Percentiles rank a stretch among this genome's conserved stretches.
Conservation (phyloP, 2,329 filamentous ascomycete genomes). For the Coleophoma eucalyptorum region DNA sequence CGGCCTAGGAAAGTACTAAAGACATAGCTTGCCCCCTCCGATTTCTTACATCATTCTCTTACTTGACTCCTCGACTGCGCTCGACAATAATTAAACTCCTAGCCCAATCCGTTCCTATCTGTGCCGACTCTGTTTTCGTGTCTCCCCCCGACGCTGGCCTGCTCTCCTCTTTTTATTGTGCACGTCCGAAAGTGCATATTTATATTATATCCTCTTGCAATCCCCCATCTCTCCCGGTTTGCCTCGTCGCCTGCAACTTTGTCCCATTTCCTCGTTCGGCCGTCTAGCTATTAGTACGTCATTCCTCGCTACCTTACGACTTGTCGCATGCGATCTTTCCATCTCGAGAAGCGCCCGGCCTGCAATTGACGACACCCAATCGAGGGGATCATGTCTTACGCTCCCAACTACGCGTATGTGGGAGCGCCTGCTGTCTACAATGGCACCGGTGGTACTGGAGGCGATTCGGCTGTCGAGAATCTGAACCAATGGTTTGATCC, state of each 20-base stretch:
- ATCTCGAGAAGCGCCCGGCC: background rate
- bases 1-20: background rate
- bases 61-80: background rate
- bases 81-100: background rate
- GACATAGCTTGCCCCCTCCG: background rate
- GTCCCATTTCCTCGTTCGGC: background rate
- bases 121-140: background rate
- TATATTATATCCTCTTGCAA: background rate
- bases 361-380: background rate
- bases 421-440: conserved; percentile 59
- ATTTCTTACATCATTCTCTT: background rate
- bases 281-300: background rate
- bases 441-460: conserved; percentile 43
- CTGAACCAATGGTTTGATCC: conserved; percentile 93
- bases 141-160: background rate
- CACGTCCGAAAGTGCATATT: background rate
- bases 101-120: background rate
- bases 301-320: background rate
- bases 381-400: conserved; percentile 9
- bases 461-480: conserved; percentile 64
- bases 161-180: background rate
- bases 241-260: background rate
- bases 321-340: background rate
- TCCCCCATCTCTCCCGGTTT: background rate
- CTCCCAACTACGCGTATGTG: conserved; percentile 46